Conservation (phyloP, 2,329 filamentous ascomycete species). For the Fusarium xylarioides region DNA sequence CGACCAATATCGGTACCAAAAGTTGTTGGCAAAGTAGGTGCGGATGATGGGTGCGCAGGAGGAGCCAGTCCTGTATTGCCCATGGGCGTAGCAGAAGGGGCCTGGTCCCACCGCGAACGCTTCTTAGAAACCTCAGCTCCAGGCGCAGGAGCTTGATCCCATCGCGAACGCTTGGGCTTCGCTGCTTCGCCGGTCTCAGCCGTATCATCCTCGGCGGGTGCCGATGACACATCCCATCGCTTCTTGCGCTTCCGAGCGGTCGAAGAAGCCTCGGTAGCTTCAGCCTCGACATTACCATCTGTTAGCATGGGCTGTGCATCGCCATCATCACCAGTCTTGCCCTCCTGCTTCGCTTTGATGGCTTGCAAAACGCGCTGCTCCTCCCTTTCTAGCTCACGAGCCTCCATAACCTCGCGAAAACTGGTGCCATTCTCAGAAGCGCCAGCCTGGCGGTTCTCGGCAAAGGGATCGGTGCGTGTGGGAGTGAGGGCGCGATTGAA, state of each 20-base stretch:
- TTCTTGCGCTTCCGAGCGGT: constrained; percentile 86
- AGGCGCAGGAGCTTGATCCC: constrained; percentile 78
- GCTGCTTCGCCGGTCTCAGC: constrained; percentile 60
- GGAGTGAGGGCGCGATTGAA: constrained; percentile 90
- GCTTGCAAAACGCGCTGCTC: constrained; percentile 85
- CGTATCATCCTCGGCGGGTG: constrained; percentile 61
- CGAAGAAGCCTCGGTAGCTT: constrained; percentile 69
- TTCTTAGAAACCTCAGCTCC: constrained; percentile 72
- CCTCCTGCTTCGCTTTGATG: constrained; percentile 77
- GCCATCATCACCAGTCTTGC: constrained; percentile 64
- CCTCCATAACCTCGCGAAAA: constrained; percentile 91
- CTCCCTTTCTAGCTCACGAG: constrained; percentile 90
- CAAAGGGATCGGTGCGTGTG: constrained; percentile 86
- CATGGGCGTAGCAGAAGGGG: constrained; percentile 80
- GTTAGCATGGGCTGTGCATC: constrained; percentile 81
- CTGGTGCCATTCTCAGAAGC: constrained; percentile 76
- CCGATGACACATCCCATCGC: constrained; percentile 86
- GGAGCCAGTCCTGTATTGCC: constrained; percentile 79
- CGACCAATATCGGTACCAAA: constrained; percentile 86
- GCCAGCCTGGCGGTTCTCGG: constrained; percentile 75
- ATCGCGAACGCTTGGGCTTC: constrained; percentile 81
- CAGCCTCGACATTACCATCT: constrained; percentile 72
- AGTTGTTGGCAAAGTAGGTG: constrained; percentile 60
- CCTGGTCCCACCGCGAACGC: constrained; percentile 92
- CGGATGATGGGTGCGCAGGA: constrained; percentile 77